These are phyloP conservation scores for Lactarius trivialis DNA, from an alignment of 768 basidiomycete genomes.

Conservation along the genomic window DNA sequence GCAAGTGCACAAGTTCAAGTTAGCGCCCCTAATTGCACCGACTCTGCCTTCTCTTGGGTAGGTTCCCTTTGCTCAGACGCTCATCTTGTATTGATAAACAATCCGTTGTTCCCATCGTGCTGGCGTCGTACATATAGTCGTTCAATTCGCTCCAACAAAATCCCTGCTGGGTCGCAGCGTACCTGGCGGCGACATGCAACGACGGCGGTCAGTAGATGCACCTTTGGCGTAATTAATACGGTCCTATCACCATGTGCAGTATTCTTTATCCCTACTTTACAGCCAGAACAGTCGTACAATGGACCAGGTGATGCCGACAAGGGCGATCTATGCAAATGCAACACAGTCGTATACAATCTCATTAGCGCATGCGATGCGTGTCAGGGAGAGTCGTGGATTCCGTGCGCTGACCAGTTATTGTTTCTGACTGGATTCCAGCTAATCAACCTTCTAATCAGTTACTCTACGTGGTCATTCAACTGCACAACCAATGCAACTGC, in stretches of 20 bases:
- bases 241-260: background rate
- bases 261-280: constrained; percentile 3
- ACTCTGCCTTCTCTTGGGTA: constrained; percentile 12
- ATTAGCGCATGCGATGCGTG: constrained; percentile 28
- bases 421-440: background rate
- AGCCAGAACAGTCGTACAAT: constrained; percentile 5
- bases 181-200: constrained; percentile 7
- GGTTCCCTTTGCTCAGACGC: background rate
- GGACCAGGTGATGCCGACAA: constrained; percentile 6
- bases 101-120: background rate
- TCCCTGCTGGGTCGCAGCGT: constrained; percentile 8
- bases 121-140: background rate
- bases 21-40: constrained; percentile 6
- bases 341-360: constrained; percentile 26
- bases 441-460: constrained; percentile 4
- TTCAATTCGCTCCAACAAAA: constrained; percentile 14
- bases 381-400: constrained; percentile 17
- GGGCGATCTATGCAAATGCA: constrained; percentile 24
- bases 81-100: background rate
- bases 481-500: background rate
- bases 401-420: constrained; percentile 10
- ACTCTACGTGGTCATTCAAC: constrained; percentile 1
- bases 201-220: constrained; percentile 9
- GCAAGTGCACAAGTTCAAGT: background rate
- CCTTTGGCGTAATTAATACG: background rate